A percentile compares a stretch with the other conserved stretches of the same genome.
Evolutionary conservation across 306 rosid genomes (phyloP).

Genomic region (Bauhinia variegata): DNA sequence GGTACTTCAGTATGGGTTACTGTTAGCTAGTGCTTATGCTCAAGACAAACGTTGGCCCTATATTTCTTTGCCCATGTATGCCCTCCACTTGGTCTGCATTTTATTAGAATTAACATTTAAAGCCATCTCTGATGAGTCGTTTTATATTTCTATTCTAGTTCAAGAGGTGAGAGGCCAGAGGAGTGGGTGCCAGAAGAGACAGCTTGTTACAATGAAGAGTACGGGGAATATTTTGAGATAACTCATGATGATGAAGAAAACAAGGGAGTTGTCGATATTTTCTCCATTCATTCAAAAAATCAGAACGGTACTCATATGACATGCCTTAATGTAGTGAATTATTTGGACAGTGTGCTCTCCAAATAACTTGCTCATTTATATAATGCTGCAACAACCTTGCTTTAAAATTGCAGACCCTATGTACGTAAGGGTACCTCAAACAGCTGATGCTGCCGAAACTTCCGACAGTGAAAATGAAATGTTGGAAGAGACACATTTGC

Average conservation of each 20-base stretch:
- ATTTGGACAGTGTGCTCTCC: slow-evolving; percentile 26
- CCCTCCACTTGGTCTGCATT: slow-evolving; percentile 20
- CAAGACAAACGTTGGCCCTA: slow-evolving; percentile 98
- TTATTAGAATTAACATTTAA: background rate
- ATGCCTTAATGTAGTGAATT: slow-evolving; percentile 25
- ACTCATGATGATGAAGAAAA: slow-evolving; percentile 44
- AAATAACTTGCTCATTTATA: slow-evolving; percentile 28
- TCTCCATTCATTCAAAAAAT: slow-evolving; percentile 63
- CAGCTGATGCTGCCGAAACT: slow-evolving; percentile 49
- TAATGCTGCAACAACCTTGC: slow-evolving; percentile 16
- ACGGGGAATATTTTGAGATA: slow-evolving; percentile 42
- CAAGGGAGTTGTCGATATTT: slow-evolving; percentile 51
- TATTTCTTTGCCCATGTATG: slow-evolving; percentile 84
- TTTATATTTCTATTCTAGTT: slow-evolving; percentile 58
- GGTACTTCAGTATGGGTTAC: slow-evolving; percentile 77
- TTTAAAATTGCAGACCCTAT: slow-evolving; percentile 44
- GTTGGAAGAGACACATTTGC: slow-evolving; percentile 45
- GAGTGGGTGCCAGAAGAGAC: slow-evolving; percentile 92
- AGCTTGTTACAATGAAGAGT: slow-evolving; percentile 27
- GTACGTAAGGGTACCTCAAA: slow-evolving; percentile 53
- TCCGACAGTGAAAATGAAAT: slow-evolving; percentile 40
- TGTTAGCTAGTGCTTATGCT: slow-evolving; percentile 91
- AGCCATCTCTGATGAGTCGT: too few relatives aligned
- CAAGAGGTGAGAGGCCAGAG: slow-evolving; percentile 82
- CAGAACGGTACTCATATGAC: slow-evolving; percentile 47